A percentile compares a stretch with the other conserved stretches of the same genome.
These are phyloP conservation scores for Graphilbum sp. DNA, from an alignment of 2,329 filamentous ascomycete genomes.

Conservation along the genomic window DNA sequence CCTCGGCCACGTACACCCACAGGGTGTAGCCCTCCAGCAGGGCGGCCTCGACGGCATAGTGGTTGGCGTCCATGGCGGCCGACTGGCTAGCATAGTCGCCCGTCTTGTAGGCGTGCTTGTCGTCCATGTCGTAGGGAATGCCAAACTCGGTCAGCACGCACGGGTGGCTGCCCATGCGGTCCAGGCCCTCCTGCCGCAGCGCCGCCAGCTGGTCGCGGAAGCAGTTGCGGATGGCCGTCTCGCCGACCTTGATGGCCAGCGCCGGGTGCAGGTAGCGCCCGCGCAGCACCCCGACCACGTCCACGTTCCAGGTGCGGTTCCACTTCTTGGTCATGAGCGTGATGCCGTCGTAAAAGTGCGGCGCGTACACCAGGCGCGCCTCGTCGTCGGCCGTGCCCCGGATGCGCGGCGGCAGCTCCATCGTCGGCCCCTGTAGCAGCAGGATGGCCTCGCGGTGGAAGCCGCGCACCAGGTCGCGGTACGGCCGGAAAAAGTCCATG, in stretches of 20 bases:
- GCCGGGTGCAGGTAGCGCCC: conserved; percentile 79
- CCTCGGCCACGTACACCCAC: conserved; percentile 69
- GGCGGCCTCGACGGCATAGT: conserved; percentile 78
- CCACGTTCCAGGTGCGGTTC: conserved; percentile 95
- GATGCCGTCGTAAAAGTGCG: conserved; percentile 93
- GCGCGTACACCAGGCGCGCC: conserved; percentile 75
- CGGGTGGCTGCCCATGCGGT: conserved; percentile 76
- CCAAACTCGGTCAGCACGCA: conserved; percentile 90
- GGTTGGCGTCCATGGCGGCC: conserved; percentile 87
- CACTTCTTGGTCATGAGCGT: conserved; percentile 97
- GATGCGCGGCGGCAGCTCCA: conserved; percentile 78
- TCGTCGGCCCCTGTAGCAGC: conserved; percentile 78
- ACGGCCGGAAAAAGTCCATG: conserved; percentile 68
- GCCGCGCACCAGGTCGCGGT: conserved; percentile 55
- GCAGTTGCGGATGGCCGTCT: conserved; percentile 86
- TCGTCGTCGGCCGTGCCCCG: conserved; percentile 85
- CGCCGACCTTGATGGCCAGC: conserved; percentile 83
- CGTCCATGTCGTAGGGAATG: conserved; percentile 97
- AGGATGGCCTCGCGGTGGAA: conserved; percentile 71
- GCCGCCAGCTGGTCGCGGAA: conserved; percentile 74
- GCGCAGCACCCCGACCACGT: conserved; percentile 80
- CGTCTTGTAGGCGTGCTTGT: conserved; percentile 86
- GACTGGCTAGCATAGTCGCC: conserved; percentile 90
- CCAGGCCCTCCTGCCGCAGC: conserved; percentile 72
- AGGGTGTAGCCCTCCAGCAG: conserved; percentile 71